A percentile compares a stretch with the other conserved stretches of the same genome.
Evolutionary conservation across 176 grass and related monocot genomes (phyloP).

Genomic region (Carex pumila): DNA sequence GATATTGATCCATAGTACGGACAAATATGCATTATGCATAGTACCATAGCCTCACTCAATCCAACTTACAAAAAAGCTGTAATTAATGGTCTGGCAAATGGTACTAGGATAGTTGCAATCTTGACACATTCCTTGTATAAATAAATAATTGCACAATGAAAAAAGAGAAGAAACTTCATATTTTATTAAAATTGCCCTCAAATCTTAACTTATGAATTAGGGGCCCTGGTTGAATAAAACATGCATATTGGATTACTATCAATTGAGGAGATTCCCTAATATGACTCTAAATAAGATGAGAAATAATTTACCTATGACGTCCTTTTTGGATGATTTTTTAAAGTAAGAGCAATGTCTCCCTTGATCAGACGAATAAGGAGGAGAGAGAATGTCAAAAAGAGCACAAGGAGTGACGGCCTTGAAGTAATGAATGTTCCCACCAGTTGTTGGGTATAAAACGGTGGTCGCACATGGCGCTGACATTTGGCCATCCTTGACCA

Average conservation of each 20-base stretch:
- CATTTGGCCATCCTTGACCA: conserved; percentile 74
- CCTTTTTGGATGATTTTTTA: conserved; percentile 42
- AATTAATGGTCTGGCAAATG: background rate
- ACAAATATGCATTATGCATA: too few species aligned
- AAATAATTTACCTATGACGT: conserved; percentile 39
- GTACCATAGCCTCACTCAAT: background rate
- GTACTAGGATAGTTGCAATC: background rate
- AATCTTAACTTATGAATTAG: background rate
- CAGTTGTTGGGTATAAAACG: conserved; percentile 70
- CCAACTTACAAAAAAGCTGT: background rate
- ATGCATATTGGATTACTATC: background rate
- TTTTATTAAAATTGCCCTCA: background rate
- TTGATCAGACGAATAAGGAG: conserved; percentile 74
- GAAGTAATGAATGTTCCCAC: conserved; percentile 95
- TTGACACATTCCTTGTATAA: background rate
- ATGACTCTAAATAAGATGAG: background rate
- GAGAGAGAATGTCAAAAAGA: conserved; percentile 89
- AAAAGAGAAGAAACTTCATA: background rate
- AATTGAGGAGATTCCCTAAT: background rate
- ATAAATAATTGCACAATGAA: background rate
- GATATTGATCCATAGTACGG: too few species aligned
- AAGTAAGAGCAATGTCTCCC: conserved; percentile 88
- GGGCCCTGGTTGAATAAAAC: background rate
- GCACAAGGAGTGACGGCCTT: conserved; percentile 88
- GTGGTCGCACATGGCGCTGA: conserved; percentile 65